These are phyloP conservation scores for Orbilia oligospora DNA, from an alignment of 2,329 filamentous ascomycete genomes.

Conservation along the genomic window DNA sequence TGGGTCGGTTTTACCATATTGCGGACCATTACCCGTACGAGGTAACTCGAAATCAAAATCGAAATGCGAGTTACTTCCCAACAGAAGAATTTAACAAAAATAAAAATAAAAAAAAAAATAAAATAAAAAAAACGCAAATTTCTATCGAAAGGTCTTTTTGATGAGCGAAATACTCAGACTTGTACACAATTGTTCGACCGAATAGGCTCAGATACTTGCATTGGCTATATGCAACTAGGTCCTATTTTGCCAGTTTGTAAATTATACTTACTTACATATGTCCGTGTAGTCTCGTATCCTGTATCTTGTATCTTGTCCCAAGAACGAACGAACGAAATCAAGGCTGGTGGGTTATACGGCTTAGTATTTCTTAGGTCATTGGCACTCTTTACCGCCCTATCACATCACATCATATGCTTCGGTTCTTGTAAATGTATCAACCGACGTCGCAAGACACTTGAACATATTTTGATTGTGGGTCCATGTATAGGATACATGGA, in stretches of 20 bases:
- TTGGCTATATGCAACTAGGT: conserved; percentile 54
- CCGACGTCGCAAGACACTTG: conserved; percentile 43
- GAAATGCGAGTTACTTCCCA: background rate
- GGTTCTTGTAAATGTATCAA: conserved; percentile 28
- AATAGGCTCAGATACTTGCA: conserved; percentile 28
- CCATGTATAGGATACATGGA: conserved; percentile 39
- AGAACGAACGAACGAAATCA: conserved; percentile 20
- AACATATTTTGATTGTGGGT: conserved; percentile 24
- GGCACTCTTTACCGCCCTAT: conserved; percentile 39
- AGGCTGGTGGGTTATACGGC: background rate
- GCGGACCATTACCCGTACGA: conserved; percentile 50
- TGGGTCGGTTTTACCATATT: conserved; percentile 2
- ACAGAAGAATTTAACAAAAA: too few relatives aligned
- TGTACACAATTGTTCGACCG: conserved; percentile 9
- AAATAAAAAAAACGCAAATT: conserved; percentile 4
- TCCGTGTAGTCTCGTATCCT: too few relatives aligned
- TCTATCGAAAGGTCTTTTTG: background rate
- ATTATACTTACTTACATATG: too few relatives aligned
- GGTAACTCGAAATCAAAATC: conserved; percentile 25
- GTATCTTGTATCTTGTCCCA: background rate
- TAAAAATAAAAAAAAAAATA: background rate
- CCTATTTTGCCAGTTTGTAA: too few relatives aligned
- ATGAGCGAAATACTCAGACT: conserved; percentile 28
- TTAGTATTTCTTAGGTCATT: too few relatives aligned
- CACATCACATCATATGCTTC: conserved; percentile 45